Base-by-base conservation (phyloP, 768 basidiomycete genomes). In the Phanerodontia chrysosporium region DNA sequence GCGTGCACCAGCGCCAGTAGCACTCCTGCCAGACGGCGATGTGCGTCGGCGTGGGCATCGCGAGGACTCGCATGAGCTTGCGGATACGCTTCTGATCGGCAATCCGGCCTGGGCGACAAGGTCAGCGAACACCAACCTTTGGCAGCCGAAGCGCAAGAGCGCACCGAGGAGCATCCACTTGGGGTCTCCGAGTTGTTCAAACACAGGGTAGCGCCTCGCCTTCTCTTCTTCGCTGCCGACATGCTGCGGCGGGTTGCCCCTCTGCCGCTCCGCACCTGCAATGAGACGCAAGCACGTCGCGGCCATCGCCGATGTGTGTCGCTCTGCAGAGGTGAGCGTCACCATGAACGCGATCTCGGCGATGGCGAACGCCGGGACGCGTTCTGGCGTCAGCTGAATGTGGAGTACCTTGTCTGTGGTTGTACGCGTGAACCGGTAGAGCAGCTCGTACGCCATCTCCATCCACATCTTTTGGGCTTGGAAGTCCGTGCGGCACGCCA, bases 21-120 rank as follows among this genome's bases (percentile, higher is more conserved):
- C 84, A 87, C 66, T 94, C 92, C 62, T 87, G 79, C 92, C 92
- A 95, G 2, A 90, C 86, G 0, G 87, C 89, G 22, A 89, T 75
- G 54, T 90, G 83, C n/a, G 83, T 80, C 1, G 84, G 81, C 29
- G 82, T 81, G 14, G 87, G 83, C 28, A 80, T 82, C 1, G 83
- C 79, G 48, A 91, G 77, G 55, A 83, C 68, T 6, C 89, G 82
- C 52, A 92, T 70, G 25, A 90, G 74, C 69, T 85, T 88, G 16
- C 92, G 79, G 28, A 91, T 80, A 2, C 91, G 83, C 70, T 89
- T 92, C 73, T 94, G 92, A 68, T 90, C 83, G 3, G 82, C 86
- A 45, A 89, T 77, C 27, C 92, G 89, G 32, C 91, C 91, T 87
- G 60, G 14, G 18, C 39, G 35, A 28, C 24, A 22, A 55, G 55